Evolutionary conservation across 495 filamentous ascomycete genomes (phyloP).

Genomic region (Opeltia flavorubescens): DNA sequence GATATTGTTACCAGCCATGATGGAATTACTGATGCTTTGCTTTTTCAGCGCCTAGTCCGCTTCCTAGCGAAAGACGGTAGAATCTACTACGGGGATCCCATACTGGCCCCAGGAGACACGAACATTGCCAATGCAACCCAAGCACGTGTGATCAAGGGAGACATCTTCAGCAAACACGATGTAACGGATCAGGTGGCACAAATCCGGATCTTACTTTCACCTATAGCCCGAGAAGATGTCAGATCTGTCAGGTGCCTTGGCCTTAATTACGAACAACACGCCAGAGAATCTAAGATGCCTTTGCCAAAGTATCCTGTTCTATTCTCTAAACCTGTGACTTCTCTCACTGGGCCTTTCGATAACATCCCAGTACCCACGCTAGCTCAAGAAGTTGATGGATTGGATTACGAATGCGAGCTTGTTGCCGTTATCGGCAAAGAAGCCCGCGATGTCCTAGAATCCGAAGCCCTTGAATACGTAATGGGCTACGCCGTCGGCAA

Average conservation of each 20-base stretch:
- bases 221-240: constrained; percentile 52
- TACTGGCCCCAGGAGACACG: constrained; percentile 50
- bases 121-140: constrained; percentile 53
- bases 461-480: constrained; percentile 56
- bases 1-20: no score
- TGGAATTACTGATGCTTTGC: not conserved
- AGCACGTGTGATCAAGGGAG: constrained; percentile 55
- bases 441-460: constrained; percentile 51
- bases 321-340: constrained; percentile 72
- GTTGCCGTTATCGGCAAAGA: constrained; percentile 64
- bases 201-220: constrained; percentile 52
- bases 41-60: constrained; percentile 53
- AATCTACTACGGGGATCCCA: constrained; percentile 72
- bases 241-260: constrained; percentile 67
- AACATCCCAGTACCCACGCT: constrained; percentile 48
- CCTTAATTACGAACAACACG: constrained; percentile 71
- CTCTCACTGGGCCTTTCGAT: constrained; percentile 55
- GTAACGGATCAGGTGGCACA: constrained; percentile 58
- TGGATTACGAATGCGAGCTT: constrained; percentile 81
- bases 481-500: constrained; percentile 72
- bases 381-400: constrained; percentile 43
- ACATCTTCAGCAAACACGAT: constrained; percentile 56
- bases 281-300: constrained; percentile 61
- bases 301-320: constrained; percentile 65
- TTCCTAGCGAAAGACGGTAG: constrained; percentile 65